Base-by-base conservation (phyloP, 176 grass and related monocot genomes). In the Pontederia crassipes region DNA sequence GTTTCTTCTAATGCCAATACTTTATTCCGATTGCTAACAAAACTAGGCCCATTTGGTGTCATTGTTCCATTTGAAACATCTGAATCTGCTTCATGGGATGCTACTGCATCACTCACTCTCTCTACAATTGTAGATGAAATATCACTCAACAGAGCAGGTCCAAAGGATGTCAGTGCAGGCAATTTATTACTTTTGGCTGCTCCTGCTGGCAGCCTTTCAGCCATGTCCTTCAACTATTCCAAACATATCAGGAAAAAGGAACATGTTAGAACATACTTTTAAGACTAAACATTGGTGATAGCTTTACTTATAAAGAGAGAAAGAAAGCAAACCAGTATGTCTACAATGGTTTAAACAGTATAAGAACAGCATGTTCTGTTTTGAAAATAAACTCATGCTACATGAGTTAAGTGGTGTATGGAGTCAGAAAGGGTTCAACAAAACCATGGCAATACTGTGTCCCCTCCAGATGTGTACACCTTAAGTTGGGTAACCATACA, bases 211-310 rank as follows among this genome's bases (percentile, higher is more conserved):
- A 97, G 72, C 63, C 74, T 83, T 63, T 97, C 93, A 10, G 84
- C 87, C 93, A 97, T 85, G 56, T 80, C 93, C 84, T 97, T 97
- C 50, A 95, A 74, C 93, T 96, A 68, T 84, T 49, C 79, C 16
- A 27, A 53, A 72, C 8, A 49, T 35, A 60, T 5, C 12, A 72
- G 58, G 15, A 60, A 46, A 26, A 72, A 45, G 12, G 49, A 62
- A 11, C 47, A 58, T 62, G 7, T 16, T 16, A 28, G 17, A 14
- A 53, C 14, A 61, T 46, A 40, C 32, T 40, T 40, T 40, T 40
- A 40, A 7, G 32, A 40, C 32, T 40, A 40, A 40, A 40, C 6
- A 40, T 40, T 40, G 32, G 32, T 40, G 32, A 40, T 40, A 40
- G 32, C 32, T 40, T 40, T 40, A 40, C 32, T 7, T 40, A 40